Evolutionary conservation across 805 yeast genomes (phyloP).

Genomic region (baker's yeast (Saccharomyces cerevisiae)): DNA sequence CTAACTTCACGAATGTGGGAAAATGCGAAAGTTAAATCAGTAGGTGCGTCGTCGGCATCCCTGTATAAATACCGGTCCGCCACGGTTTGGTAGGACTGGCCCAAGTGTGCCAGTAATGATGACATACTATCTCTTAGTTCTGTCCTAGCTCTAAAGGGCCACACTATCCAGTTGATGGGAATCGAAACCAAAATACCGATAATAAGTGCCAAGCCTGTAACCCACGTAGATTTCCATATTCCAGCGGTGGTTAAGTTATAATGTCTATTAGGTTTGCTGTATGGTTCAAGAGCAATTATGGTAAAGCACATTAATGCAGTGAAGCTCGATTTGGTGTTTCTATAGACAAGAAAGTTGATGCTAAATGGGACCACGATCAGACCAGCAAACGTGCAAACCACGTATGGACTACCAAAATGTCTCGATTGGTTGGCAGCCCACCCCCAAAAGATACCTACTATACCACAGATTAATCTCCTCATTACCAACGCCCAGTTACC

Average conservation of each 20-base stretch:
- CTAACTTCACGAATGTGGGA: constrained; percentile 43
- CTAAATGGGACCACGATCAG: constrained; percentile 30
- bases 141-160: constrained; percentile 41
- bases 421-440: constrained; percentile 38
- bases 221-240: constrained; percentile 36
- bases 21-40: constrained; percentile 36
- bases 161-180: constrained; percentile 37
- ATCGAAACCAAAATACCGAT: constrained; percentile 34
- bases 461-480: constrained; percentile 30
- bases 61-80: constrained; percentile 42
- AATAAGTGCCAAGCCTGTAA: constrained; percentile 32
- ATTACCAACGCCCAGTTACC: constrained; percentile 31
- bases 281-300: constrained; percentile 31
- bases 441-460: constrained; percentile 41
- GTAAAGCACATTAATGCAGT: constrained; percentile 36
- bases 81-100: constrained; percentile 40
- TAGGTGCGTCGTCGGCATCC: constrained; percentile 40
- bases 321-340: constrained; percentile 38
- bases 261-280: constrained; percentile 10
- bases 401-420: constrained; percentile 33
- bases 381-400: constrained; percentile 35
- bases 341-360: constrained; percentile 30
- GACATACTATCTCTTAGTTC: constrained; percentile 36
- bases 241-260: constrained; percentile 12
- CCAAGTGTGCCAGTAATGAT: constrained; percentile 34